Evolutionary conservation across 768 basidiomycete species (phyloP).

Genomic region (Leccinum disarticulatum): DNA sequence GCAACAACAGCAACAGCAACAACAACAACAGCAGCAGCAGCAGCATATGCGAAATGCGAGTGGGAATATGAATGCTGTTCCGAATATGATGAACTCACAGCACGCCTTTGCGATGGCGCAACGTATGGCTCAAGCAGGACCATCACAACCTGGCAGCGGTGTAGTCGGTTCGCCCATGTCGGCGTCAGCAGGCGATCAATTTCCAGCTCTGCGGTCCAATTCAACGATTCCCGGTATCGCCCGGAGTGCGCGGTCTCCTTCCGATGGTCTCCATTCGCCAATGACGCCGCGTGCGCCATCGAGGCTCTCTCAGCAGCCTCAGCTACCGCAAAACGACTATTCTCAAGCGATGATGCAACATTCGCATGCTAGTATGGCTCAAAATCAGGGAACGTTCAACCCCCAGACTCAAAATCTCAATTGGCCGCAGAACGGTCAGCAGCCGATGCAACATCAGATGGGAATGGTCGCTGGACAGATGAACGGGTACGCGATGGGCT

Average conservation of each 20-base stretch:
- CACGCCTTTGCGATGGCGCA: slow-evolving; percentile 42
- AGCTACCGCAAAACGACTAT: slow-evolving; percentile 47
- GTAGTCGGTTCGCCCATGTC: slow-evolving; percentile 45
- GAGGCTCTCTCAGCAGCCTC: slow-evolving; percentile 41
- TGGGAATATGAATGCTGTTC: slow-evolving; percentile 25
- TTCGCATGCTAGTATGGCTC: slow-evolving; percentile 33
- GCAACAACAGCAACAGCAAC: slow-evolving; percentile 4
- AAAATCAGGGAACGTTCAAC: slow-evolving; percentile 23
- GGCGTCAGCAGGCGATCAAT: slow-evolving; percentile 38
- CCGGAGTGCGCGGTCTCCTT: slow-evolving; percentile 72
- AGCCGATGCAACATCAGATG: slow-evolving; percentile 44
- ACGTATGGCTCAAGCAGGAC: slow-evolving; percentile 43
- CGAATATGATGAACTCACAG: slow-evolving; percentile 35
- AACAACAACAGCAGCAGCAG: slow-evolving; percentile 15
- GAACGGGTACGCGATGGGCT: slow-evolving; percentile 34
- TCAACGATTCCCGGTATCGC: slow-evolving; percentile 71
- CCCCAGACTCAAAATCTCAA: slow-evolving; percentile 42
- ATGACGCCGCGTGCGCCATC: slow-evolving; percentile 40
- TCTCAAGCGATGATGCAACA: slow-evolving; percentile 40
- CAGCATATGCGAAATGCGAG: slow-evolving; percentile 32
- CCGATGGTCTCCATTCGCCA: slow-evolving; percentile 53
- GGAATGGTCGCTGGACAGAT: slow-evolving; percentile 37
- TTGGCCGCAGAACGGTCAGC: slow-evolving; percentile 56
- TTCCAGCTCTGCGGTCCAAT: slow-evolving; percentile 57
- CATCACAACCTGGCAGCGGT: slow-evolving; percentile 28